Evolutionary conservation across 2,329 filamentous ascomycete genomes (phyloP).

Genomic region (Cytospora mali): DNA sequence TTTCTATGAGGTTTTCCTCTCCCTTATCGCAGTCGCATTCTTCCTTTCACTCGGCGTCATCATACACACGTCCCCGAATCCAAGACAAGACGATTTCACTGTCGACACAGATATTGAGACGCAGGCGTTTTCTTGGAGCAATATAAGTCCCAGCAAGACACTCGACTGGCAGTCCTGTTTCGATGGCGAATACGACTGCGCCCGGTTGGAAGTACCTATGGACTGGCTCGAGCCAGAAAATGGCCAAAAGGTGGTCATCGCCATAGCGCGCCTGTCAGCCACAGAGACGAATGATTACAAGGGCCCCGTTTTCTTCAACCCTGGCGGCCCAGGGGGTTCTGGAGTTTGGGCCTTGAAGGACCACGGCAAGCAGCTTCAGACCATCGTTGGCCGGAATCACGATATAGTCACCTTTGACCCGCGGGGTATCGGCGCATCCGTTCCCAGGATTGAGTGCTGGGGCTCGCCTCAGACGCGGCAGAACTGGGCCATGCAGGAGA

Average conservation of each 20-base stretch:
- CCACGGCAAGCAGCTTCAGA: conserved; percentile 42
- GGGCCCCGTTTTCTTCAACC: conserved; percentile 45
- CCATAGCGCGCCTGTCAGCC: conserved; percentile 43
- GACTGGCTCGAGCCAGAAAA: conserved; percentile 44
- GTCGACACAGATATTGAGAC: not conserved
- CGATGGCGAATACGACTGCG: conserved; percentile 40
- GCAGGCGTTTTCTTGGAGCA: conserved; percentile 17
- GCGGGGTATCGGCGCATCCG: conserved; percentile 53
- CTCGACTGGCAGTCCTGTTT: conserved; percentile 42
- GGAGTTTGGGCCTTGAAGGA: conserved; percentile 42
- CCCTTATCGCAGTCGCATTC: conserved; percentile 7
- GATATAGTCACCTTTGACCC: conserved; percentile 57
- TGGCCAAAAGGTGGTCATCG: conserved; percentile 39
- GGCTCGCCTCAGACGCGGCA: conserved; percentile 43
- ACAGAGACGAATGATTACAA: conserved; percentile 33
- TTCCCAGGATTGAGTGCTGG: conserved; percentile 57
- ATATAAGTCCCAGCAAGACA: conserved; percentile 37
- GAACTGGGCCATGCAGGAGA: conserved; percentile 48
- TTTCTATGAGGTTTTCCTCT: conserved; percentile 17
- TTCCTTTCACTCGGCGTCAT: conserved; percentile 18
- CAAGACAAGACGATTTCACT: conserved; percentile 20
- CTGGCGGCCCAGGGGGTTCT: conserved; percentile 53
- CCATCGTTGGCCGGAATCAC: conserved; percentile 50
- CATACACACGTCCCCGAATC: conserved; percentile 18
- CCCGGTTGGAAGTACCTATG: conserved; percentile 44